Evolutionary conservation across 345 rosid species (phyloP).

Genomic region (Turnera subulata): DNA sequence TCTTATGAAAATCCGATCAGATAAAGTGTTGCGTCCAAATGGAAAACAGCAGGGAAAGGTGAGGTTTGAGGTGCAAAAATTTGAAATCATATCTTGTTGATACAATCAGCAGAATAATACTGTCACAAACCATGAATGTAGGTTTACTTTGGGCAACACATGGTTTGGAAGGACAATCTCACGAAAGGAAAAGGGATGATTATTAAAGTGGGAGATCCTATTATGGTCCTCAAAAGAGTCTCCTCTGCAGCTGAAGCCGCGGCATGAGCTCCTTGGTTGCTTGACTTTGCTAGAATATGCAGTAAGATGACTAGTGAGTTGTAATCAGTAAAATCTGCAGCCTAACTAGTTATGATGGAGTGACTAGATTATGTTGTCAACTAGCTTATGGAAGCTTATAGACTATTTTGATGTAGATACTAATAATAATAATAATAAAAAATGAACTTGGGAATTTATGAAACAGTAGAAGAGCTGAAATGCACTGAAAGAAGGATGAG

Average conservation of each 20-base stretch:
- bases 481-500: no score
- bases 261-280: constrained; percentile 27
- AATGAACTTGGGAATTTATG: no score
- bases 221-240: constrained; percentile 47
- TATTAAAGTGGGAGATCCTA: constrained; percentile 65
- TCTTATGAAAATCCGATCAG: constrained; percentile 54
- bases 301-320: background rate
- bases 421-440: no score
- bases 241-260: constrained; percentile 68
- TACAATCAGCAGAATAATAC: background rate
- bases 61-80: constrained; percentile 9
- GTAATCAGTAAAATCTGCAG: background rate
- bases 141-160: constrained; percentile 81
- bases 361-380: background rate
- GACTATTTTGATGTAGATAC: no score
- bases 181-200: constrained; percentile 34
- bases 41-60: constrained; percentile 69
- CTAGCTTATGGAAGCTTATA: no score
- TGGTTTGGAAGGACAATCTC: constrained; percentile 56
- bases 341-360: background rate
- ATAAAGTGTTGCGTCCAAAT: constrained; percentile 60
- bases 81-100: background rate
- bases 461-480: no score
- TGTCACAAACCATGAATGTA: constrained; percentile 21
- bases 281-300: background rate